These are phyloP conservation scores for Mrakia gelida DNA, from an alignment of 768 basidiomycete species.

Conservation along the genomic window DNA sequence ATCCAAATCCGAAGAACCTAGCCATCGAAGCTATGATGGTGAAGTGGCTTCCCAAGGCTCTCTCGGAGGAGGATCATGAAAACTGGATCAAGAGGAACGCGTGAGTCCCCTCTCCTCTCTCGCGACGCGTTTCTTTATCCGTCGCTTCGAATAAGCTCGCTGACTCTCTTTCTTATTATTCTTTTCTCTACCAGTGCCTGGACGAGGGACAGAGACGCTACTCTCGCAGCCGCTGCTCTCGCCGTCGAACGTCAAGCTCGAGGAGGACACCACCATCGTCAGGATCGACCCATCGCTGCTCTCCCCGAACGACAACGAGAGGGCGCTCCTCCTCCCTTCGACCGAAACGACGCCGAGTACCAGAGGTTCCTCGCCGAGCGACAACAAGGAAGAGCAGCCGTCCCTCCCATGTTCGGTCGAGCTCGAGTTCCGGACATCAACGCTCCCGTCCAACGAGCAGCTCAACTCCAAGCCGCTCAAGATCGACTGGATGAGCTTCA, in stretches of 20 bases:
- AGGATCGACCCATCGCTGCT: background rate
- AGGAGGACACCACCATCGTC: background rate
- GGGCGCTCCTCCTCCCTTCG: background rate
- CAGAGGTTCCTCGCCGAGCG: background rate
- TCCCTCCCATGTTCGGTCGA: too few relatives aligned
- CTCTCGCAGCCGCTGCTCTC: too few relatives aligned
- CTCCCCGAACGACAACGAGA: background rate
- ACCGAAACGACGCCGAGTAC: background rate
- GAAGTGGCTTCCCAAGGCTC: background rate
- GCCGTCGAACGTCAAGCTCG: background rate
- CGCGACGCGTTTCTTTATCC: background rate
- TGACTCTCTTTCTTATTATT: background rate
- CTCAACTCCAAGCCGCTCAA: too few relatives aligned
- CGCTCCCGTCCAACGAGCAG: too few relatives aligned
- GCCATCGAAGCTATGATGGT: background rate
- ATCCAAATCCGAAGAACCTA: background rate
- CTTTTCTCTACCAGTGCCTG: background rate
- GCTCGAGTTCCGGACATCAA: too few relatives aligned
- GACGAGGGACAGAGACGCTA: background rate
- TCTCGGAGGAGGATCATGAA: background rate
- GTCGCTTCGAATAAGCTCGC: background rate
- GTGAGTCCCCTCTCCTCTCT: background rate
- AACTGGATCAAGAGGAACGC: background rate
- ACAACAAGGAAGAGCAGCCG: background rate
- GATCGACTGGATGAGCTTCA: too few relatives aligned